These are phyloP conservation scores for Solanum pennellii DNA, from an alignment of 257 asterid genomes.

Conservation along the genomic window DNA sequence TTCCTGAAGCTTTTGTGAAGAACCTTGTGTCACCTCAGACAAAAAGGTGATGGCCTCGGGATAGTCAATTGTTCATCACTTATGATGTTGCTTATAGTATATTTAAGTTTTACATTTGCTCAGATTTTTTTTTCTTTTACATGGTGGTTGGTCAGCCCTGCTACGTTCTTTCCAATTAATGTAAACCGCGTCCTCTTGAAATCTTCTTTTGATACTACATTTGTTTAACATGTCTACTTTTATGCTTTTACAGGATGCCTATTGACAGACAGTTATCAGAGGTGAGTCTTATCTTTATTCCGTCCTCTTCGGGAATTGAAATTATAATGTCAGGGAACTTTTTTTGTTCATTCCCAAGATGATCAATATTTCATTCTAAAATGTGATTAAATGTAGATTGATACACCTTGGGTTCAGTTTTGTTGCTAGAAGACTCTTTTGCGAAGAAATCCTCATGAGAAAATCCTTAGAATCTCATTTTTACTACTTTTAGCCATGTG, in stretches of 20 bases:
- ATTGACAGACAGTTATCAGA: constrained; percentile 46
- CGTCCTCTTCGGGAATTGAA: not conserved
- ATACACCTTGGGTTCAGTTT: not conserved
- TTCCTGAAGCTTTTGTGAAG: constrained; percentile 87
- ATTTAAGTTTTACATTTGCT: not conserved
- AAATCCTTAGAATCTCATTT: not conserved
- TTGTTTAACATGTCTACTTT: not conserved
- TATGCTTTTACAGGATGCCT: constrained; percentile 53
- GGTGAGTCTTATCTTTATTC: constrained; percentile 31
- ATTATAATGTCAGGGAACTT: not conserved
- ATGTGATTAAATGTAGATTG: not conserved
- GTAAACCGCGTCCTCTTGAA: not conserved
- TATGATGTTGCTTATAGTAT: not conserved
- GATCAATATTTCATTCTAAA: not conserved
- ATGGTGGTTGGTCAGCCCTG: not conserved
- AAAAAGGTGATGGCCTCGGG: constrained; percentile 33
- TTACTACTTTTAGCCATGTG: not conserved
- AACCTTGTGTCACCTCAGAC: constrained; percentile 62
- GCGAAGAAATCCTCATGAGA: not conserved
- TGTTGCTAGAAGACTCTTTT: not conserved
- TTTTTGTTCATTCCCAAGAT: not conserved
- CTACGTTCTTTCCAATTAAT: not conserved
- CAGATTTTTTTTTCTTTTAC: not conserved
- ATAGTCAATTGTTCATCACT: not conserved
- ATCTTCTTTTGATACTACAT: not conserved